Conservation (phyloP, 371 early-diverging fungal species). For the Mortierella sp. region DNA sequence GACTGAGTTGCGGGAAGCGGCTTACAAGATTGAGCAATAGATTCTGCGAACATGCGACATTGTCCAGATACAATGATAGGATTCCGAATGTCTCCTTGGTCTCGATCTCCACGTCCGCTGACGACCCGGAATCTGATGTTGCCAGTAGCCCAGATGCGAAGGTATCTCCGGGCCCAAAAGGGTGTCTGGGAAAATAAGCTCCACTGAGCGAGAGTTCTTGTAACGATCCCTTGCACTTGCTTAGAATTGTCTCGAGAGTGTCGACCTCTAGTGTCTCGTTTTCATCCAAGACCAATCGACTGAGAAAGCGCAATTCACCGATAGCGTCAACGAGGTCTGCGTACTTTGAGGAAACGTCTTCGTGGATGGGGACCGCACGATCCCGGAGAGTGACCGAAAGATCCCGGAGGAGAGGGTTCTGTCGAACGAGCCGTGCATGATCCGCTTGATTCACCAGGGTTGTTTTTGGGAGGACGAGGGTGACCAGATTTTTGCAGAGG, state of each 20-base stretch:
- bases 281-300: constrained; percentile 22
- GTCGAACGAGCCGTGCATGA: constrained; percentile 31
- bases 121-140: background rate
- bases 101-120: constrained; percentile 7
- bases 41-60: constrained; percentile 26
- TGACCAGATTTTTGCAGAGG: constrained; percentile 24
- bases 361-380: constrained; percentile 14
- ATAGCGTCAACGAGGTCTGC: constrained; percentile 14
- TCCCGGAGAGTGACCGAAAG: constrained; percentile 22
- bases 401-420: constrained; percentile 28
- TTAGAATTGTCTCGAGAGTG: constrained; percentile 29
- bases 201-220: constrained; percentile 26
- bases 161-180: constrained; percentile 24
- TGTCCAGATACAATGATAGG: constrained; percentile 22
- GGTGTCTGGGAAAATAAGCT: constrained; percentile 20
- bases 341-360: constrained; percentile 14
- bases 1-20: constrained; percentile 25
- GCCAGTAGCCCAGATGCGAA: constrained; percentile 32
- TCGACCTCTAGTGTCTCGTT: constrained; percentile 8
- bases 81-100: constrained; percentile 23
- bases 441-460: constrained; percentile 10
- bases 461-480: constrained; percentile 27
- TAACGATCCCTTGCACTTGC: constrained; percentile 11
- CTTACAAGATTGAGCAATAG: constrained; percentile 27
- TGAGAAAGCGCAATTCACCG: constrained; percentile 11